Evolutionary conservation across 2,329 filamentous ascomycete species (phyloP), one percentile per base, ranked within the genome.

Genomic region (Karstenula rhodostoma): DNA sequence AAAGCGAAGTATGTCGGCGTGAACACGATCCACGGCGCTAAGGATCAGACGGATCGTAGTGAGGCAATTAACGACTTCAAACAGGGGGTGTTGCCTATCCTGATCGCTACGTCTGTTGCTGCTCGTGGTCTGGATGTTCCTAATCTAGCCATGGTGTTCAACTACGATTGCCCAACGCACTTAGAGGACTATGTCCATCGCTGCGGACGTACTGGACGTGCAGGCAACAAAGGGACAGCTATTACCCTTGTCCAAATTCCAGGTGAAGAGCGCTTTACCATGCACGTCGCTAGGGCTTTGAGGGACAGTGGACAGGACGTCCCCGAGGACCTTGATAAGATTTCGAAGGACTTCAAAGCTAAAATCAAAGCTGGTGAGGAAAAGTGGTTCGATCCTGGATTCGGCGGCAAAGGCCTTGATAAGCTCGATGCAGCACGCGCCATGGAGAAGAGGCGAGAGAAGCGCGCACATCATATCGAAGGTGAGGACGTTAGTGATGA

Each of bases 151-250:
- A 85, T 98, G 33, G 95, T 99, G 9, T 89, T 99, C 80, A 98
- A 98, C 79, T 97, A 93, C 75, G 94, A 97, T 73, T 92, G 90
- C 0, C 94, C 94, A 0, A 96, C 96, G 71, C 94, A 98, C 79
- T 80, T 97, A 63, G 95, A 99, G 79, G 95, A 98, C 74, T 98
- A 98, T 72, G 94, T 98, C 43, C 95, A 97, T 77, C 90, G 95
- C 64, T 93, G 92, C 57, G 95, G 95, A 50, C 92, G 95, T 70
- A 98, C 95, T 8, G 95, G 95, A 12, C 90, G 95, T 74, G 95
- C 95, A 48, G 95, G 95, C 43, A 96, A 97, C 72, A 97, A 89
- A 23, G 95, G 95, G 64, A 96, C 93, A 42, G 95, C 95, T 0
- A 92, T 99, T 53, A 99, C 95, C 0, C 97, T 98, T 73, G 83